Percentiles rank a stretch among this genome's conserved stretches.
Conservation (phyloP, 192 early-diverging fungal genomes). For the Chytriomyces confervae region DNA sequence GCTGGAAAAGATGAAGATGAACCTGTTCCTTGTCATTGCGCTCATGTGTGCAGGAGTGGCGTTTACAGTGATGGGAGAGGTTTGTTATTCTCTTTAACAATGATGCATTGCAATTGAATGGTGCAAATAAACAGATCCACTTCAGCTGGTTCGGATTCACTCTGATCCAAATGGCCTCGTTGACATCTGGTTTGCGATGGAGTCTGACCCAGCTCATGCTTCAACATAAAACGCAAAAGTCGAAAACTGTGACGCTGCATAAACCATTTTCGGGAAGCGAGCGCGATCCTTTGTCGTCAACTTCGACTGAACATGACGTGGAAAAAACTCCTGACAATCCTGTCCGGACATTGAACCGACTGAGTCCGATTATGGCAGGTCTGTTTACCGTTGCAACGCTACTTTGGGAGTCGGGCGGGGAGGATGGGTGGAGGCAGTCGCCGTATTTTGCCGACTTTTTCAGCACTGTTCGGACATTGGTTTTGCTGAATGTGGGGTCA, state of each 20-base stretch:
- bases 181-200: slow-evolving; percentile 89
- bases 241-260: slow-evolving; percentile 1
- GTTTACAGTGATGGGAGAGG: slow-evolving; percentile 76
- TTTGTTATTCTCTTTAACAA: slow-evolving; percentile 7
- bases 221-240: slow-evolving; percentile 1
- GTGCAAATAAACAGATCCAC: slow-evolving; percentile 63
- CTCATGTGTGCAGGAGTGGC: slow-evolving; percentile 84
- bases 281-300: background rate
- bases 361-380: slow-evolving; percentile 79
- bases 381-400: slow-evolving; percentile 68
- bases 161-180: slow-evolving; percentile 76
- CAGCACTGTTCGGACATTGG: slow-evolving; percentile 50
- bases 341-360: slow-evolving; percentile 77
- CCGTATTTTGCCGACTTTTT: slow-evolving; percentile 55
- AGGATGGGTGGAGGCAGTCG: slow-evolving; percentile 52
- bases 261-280: slow-evolving; percentile 18
- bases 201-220: slow-evolving; percentile 82
- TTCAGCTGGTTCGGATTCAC: slow-evolving; percentile 81
- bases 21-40: slow-evolving; percentile 72
- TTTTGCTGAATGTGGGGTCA: slow-evolving; percentile 72
- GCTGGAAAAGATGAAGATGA: slow-evolving; percentile 74
- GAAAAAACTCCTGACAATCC: slow-evolving; percentile 81
- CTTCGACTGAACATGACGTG: slow-evolving; percentile 52
- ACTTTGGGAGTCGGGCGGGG: slow-evolving; percentile 3
- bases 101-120: background rate